Evolutionary conservation across 768 basidiomycete genomes (phyloP), one percentile per base, ranked within the genome.

Genomic region (Naganishia antarctica): DNA sequence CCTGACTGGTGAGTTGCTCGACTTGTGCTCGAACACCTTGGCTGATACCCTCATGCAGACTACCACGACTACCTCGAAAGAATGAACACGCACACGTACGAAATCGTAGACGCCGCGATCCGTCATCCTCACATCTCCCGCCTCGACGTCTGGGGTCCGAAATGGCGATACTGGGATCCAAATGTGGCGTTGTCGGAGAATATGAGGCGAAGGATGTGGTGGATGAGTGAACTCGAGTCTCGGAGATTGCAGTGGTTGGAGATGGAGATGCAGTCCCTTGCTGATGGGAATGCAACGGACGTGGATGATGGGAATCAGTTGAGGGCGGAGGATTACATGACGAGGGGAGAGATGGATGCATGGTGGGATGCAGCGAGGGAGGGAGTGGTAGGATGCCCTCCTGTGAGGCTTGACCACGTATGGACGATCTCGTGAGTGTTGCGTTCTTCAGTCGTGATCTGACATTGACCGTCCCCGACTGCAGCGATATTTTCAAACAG

Each of bases 41-140:
- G 60, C 21, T n/a, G 29, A 26, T 16, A 26, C 29, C 37, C 49
- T 4, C 23, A 26, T 13, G 40, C 47, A 78, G 75, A 74, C 49
- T 76, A 74, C 51, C 70, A 67, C 3, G 75, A 76, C 53, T 77
- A 78, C 64, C 68, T 78, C 11, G 73, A 74, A 64, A 60, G 75
- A n/a, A 76, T 76, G 74, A 78, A 78, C 66, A 73, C 75, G 5
- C 73, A 75, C 63, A 76, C 72, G n/a, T 74, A 76, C 65, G 78
- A 78, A 60, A 72, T 78, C 46, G 71, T 78, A 40, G 72, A 76
- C 46, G 74, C 78, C 4, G 73, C 78, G 0, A 57, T 76, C 21
- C 72, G 74, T 0, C 73, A 77, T 67, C 78, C 76, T 0, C 47
- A 69, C 15, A 40, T 75, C 23, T 67, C 64, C 11, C 61, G 40